Evolutionary conservation across 2,329 filamentous ascomycete species (phyloP), one percentile per base, ranked within the genome.

Genomic region (Chaetothyriales sp.): DNA sequence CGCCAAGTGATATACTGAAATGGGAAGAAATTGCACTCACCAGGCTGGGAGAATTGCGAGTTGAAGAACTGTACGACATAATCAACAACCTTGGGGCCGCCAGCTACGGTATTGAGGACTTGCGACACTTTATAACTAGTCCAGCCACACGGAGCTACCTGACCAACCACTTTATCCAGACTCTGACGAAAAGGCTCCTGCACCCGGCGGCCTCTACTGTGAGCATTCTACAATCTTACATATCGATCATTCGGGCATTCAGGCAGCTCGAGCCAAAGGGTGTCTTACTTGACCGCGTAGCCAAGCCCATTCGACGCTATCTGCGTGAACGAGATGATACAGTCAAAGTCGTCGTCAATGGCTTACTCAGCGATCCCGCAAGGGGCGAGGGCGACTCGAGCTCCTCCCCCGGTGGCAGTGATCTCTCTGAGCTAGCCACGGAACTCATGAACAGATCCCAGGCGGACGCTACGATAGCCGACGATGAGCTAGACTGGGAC

Each of bases 401-500:
- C 2, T 56, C 63, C 5, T 63, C 62, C 33, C 56, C 69, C 75
- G 18, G 71, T 63, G 15, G 52, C 19, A 55, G 56, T 20, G 44
- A 49, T 5, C 56, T 61, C 7, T 52, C 70, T 75, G 51, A 66
- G 67, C 25, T 78, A 77, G 57, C 65, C 65, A 48, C 49, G 28
- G 53, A 61, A 48, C 50, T 61, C 10, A 62, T 54, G 65, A 66
- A 43, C 68, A 65, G 49, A 65, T 59, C 59, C 73, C 10, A 40
- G 9, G 13, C 13, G 61, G 64, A 76, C 56, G 59, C 68, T 61
- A 54, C 67, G 18, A 67, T 73, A 40, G 71, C 76, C n/a, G 62
- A 64, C 20, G 81, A 84, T 52, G 86, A 87, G 49, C 74, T 92
- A 15, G 86, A 94, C 66, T 97, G 86, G 84, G 78, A 88, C 63